Percentiles rank a stretch among this genome's conserved stretches.
Conservation (phyloP, 805 yeast genomes). For the Yamadazyma tumulicola region DNA sequence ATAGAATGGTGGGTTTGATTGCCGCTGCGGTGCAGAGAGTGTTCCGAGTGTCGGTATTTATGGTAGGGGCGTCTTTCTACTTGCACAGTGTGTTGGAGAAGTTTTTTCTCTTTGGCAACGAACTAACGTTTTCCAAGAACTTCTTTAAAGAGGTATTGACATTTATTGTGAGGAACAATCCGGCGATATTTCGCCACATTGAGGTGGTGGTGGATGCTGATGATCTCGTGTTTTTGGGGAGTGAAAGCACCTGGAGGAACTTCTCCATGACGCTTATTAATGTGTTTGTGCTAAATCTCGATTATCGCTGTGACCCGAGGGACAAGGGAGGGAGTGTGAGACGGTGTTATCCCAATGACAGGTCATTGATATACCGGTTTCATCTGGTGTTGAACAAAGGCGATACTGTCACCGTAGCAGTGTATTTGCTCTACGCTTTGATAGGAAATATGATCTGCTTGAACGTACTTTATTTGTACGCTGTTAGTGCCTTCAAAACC, state of each 20-base stretch:
- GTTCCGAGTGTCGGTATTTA: conserved; percentile 15
- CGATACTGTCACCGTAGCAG: conserved; percentile 5
- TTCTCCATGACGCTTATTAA: neutral
- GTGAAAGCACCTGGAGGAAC: neutral
- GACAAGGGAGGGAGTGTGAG: neutral
- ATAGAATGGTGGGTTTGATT: neutral
- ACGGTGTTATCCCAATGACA: conserved; percentile 7
- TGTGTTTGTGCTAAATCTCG: neutral
- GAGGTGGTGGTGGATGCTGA: neutral
- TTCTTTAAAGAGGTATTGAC: conserved; percentile 27
- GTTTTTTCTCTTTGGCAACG: conserved; percentile 23
- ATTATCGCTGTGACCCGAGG: conserved; percentile 1
- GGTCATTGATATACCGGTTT: conserved; percentile 18
- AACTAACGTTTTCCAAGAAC: conserved; percentile 27
- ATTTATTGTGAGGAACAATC: conserved; percentile 15
- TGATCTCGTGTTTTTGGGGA: neutral
- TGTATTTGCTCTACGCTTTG: conserved; percentile 18
- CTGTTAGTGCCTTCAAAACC: conserved; percentile 1
- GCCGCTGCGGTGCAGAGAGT: conserved; percentile 9
- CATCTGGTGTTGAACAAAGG: conserved; percentile 11
- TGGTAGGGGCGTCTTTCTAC: conserved; percentile 15
- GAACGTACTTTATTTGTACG: conserved; percentile 13
- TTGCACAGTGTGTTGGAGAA: conserved; percentile 17
- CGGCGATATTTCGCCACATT: conserved; percentile 2
- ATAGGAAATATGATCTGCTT: conserved; percentile 19